phyloP scores from a whole-genome alignment of 345 rosid genomes.

The Psidium guajava region DNA sequence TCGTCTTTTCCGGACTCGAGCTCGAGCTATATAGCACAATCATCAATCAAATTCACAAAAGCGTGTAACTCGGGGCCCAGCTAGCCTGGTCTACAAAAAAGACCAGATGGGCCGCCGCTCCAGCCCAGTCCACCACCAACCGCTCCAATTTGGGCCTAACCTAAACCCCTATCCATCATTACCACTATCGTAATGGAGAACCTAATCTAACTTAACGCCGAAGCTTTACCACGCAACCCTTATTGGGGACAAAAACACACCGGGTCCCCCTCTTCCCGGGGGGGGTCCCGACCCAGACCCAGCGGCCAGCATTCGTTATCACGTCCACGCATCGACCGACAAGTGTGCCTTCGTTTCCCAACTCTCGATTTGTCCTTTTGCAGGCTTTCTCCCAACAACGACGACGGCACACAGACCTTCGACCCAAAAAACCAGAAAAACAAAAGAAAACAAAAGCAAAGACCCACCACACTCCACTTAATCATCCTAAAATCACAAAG shows the following conservation, averaged over 20 bases:
- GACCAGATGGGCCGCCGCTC: background rate
- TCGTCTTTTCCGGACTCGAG: background rate
- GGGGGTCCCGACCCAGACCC: background rate
- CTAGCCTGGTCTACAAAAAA: background rate
- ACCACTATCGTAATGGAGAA: background rate
- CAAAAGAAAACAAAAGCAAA: background rate
- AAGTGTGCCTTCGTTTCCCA: constrained; percentile 4
- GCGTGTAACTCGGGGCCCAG: background rate
- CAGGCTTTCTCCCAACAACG: background rate
- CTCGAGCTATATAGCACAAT: background rate
- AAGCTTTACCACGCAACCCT: background rate
- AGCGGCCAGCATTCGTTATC: background rate
- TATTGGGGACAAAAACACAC: background rate
- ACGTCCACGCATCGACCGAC: constrained; percentile 4
- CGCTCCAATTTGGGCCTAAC: background rate
- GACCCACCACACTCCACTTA: background rate
- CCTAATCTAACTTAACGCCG: background rate
- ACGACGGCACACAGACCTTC: background rate
- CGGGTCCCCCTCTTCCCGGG: background rate
- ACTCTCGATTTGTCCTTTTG: background rate
- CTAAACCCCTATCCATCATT: background rate
- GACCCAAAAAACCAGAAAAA: too few relatives aligned
- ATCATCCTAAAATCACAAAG: background rate
- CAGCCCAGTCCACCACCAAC: background rate
- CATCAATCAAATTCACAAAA: background rate